Base-by-base conservation (phyloP, 495 filamentous ascomycete species). In the Penicillium macrosclerotiorum region DNA sequence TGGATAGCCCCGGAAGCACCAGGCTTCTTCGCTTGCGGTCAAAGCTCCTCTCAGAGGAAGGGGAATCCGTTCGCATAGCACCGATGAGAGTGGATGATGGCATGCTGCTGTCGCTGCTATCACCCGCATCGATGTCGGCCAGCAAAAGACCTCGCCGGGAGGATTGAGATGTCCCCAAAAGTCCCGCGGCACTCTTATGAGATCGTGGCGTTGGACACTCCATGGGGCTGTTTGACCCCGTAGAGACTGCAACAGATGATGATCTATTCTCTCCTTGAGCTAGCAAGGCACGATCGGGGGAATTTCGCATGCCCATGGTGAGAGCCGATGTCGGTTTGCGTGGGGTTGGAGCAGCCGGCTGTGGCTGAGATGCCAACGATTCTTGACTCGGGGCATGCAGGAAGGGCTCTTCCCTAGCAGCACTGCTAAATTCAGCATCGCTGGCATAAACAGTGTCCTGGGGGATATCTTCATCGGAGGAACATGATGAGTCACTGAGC, bases 171-270 rank as follows among this genome's bases (percentile, higher is more conserved):
- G 80, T 81, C n/a, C 80, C 76, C 2, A 84, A 59, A 16, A 87
- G 67, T 27, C 72, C 79, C 18, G 82, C 73, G 30, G 77, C 76
- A 42, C 88, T 89, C 26, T 81, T 82, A 50, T 93, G 84, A 3
- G 91, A 97, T 49, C 88, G 83, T 9, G 93, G 93, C 17, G 93
- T 98, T 16, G 88, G 87, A 39, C 86, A 90, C 70, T 94, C 91
- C 69, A 85, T 81, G 2, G 93, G 93, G 55, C 94, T 98, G 53
- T 81, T 94, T 2, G 94, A 94, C 47, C 89, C 79, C 0, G 79
- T 83, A 1, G 94, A 88, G 13, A 76, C 71, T 14, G 80, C 82
- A 25, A 73, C 71, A 5, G 85, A 88, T 1, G 85, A 84, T 5
- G 71, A 67, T 47, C 79, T 72, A 19, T 73, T 66, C 25, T 71